Base-by-base conservation (phyloP, 176 grass and related monocot genomes). In the Carex scoparia region DNA sequence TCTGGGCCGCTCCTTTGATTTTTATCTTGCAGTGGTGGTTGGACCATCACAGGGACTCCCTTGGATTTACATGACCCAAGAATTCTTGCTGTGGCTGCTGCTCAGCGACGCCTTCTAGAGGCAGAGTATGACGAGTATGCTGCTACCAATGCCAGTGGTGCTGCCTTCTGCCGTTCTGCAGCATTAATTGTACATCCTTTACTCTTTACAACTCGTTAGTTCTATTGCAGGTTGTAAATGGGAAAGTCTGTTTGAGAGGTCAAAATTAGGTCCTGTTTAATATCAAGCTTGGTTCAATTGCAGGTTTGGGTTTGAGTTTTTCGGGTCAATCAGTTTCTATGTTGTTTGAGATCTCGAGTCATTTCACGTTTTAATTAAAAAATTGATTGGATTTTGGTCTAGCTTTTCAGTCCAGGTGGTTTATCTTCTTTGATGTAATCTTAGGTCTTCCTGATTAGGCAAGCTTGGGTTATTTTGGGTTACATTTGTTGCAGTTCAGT, bases 51-150 rank as follows among this genome's bases (percentile, higher is more conserved):
- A 65, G 89, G 91, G 42, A 82, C 89, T 69, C 89, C 86, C 31
- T 59, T 97, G 88, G 92, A 97, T 85, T 72, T 94, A 80, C 92
- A 84, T 40, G 92, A 98, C 68, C 91, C 95, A 82, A 91, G 91
- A 89, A 85, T 98, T 83, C 86, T 98, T 77, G 87, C 95, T 61
- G 85, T 94, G 77, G 92, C 92, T 53, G 86, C 91, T 86, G 95
- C 95, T 38, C 95, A 91, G 15, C 92, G 69, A 5, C 92, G 88
- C 82, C 84, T 93, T 88, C 95, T 98, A 86, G 95, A 98, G 92
- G 87, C 92, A 64, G 95, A 98, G 75, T 94, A 94, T 11, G 88
- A 98, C 69, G 93, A 91, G 75, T 98, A 94, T 89, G 88, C 73
- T 89, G 86, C 69, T 79, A 83, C 88, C 5, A 92, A 93, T 91